Base-by-base conservation (phyloP, 176 grass and related monocot species). In the Bolboschoenus planiculmis region DNA sequence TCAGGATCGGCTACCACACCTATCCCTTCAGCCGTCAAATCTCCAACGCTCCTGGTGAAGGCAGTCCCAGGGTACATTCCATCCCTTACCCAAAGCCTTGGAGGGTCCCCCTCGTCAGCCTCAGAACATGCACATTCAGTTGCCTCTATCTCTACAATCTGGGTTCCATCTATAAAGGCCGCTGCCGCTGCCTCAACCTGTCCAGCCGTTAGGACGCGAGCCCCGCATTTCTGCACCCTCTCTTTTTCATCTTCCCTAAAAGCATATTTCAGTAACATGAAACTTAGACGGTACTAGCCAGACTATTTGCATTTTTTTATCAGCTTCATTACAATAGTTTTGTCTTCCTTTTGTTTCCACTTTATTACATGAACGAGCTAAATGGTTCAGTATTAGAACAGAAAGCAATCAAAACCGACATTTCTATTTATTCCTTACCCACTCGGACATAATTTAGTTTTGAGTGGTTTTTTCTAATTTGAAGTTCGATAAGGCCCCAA, bases 1-100 rank as follows among this genome's bases (percentile, higher is more conserved):
- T 99, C 96, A 23, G 96, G 96, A 35, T 91, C 83, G 3, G 96
- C 92, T 35, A 95, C 78, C 46, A 95, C 96, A 13, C 92, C 96
- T 4, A 99, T 92, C 4, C 67, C 90, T 82, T 99, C 92, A 0
- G 96, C 96, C 0, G 87, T 87, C 21, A 87, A 67, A 83, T 99
- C 96, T 20, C 96, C 96, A 13, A 99, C 90, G 15, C 96, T 99
- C 75, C 96, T 88, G 10, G 96, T 95, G 91, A 99, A 99, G 61
- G 96, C 96, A 7, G 96, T 99, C 20, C 96, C 96, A 0, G 96
- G 92, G 63, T 95, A 99, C 83, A 93, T 90, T 3, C 89, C 92
- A 58, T 99, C 89, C 79, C 88, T 91, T 7, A 89, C 87, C 96
- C 96, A 99, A 65, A 99, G 92, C 74, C 96, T 91, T 0, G 92